Evolutionary conservation across 768 basidiomycete species (phyloP), one percentile per base, ranked within the genome.

Genomic region (Termitomyces sp.): DNA sequence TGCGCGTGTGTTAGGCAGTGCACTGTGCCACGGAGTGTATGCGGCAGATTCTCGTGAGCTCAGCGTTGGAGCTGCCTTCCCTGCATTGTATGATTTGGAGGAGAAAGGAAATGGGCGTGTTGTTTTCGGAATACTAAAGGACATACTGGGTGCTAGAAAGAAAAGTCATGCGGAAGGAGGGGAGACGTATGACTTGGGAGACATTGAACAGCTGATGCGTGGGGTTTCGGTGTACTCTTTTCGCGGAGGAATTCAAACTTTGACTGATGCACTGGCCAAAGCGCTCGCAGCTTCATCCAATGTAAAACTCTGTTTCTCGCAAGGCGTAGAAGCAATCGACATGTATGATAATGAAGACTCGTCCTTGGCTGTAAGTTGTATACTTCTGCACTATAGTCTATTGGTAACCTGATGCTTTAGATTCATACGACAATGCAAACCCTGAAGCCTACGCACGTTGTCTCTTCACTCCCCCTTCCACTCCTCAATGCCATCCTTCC

Each of bases 1-100:
- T 61, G 92, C 95, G 1, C 79, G 83, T 15, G 77, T 80, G 2
- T 77, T 98, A 53, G 84, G 88, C 41, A 65, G 91, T 78, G 87
- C 95, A 0, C 73, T 97, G 55, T 83, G 93, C 1, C 95, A 97
- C 64, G 96, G 96, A 0, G 89, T 98, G 53, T 98, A 98, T 66
- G 93, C 93, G 1, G 83, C 92, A 0, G 93, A 96, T 63, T 81
- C 93, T 2, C 73, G 88, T 2, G 63, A 73, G 40, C 70, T 98
- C 17, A 91, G 90, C 56, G 74, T 93, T 2, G 80, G 86, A 3
- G 78, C 92, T 2, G 82, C 91, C 1, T 92, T 97, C 64, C 87
- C 90, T 0, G 71, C 74, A 2, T 60, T 97, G 51, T 88, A 83
- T 80, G 79, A 85, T 0, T 77, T 84, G 0, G 91, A 88, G 64